Evolutionary conservation across 495 filamentous ascomycete species (phyloP).

Genomic region (Aspergillus olivimuriae): DNA sequence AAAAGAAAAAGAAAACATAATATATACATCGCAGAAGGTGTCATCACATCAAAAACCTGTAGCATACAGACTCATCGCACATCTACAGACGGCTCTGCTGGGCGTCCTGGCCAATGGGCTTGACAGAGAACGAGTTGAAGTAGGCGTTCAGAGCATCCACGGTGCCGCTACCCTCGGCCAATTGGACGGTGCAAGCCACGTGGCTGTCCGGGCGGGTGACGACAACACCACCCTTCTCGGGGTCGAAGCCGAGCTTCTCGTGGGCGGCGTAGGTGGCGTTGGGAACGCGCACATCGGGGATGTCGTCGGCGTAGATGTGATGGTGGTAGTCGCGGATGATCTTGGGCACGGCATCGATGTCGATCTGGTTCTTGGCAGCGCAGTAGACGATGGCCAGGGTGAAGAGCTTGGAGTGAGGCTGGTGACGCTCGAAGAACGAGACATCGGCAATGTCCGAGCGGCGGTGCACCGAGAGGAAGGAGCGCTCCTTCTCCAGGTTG

Average conservation of each 20-base stretch:
- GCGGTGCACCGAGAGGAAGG: slow-evolving; percentile 62
- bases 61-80: neutral
- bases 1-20: slow-evolving; percentile 17
- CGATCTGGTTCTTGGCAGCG: slow-evolving; percentile 53
- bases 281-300: slow-evolving; percentile 65
- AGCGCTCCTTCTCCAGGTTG: slow-evolving; percentile 55
- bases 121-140: slow-evolving; percentile 60
- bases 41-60: slow-evolving; percentile 3
- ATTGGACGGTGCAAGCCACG: slow-evolving; percentile 64
- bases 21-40: slow-evolving; percentile 17
- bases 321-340: slow-evolving; percentile 68
- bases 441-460: slow-evolving; percentile 56
- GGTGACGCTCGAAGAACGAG: slow-evolving; percentile 72
- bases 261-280: slow-evolving; percentile 68
- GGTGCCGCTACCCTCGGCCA: slow-evolving; percentile 70
- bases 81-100: slow-evolving; percentile 35
- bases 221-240: slow-evolving; percentile 67
- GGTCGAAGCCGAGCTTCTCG: slow-evolving; percentile 76
- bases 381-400: slow-evolving; percentile 70
- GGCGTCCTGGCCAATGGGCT: slow-evolving; percentile 34
- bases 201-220: slow-evolving; percentile 85
- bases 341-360: slow-evolving; percentile 60
- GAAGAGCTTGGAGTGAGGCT: slow-evolving; percentile 77
- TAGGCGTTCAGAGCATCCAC: slow-evolving; percentile 79
- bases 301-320: slow-evolving; percentile 82